Percentiles rank a stretch among this genome's conserved stretches.
phyloP scores from a whole-genome alignment of 2,329 filamentous ascomycete genomes.

The Cladophialophora chaetospira region DNA sequence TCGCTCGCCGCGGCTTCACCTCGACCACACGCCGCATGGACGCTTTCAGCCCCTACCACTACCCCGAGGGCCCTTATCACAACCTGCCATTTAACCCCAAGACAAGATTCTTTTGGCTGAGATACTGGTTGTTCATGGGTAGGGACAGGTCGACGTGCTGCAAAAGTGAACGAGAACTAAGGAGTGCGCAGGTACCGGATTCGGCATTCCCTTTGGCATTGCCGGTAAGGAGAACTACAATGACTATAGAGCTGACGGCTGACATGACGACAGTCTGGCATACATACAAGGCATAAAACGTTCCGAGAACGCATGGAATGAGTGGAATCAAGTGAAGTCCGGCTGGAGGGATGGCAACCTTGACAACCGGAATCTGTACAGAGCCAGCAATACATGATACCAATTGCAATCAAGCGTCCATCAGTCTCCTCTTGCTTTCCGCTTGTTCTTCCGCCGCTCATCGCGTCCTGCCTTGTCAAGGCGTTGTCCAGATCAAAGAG shows the following conservation, averaged over 20 bases:
- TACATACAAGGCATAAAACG: conserved; percentile 61
- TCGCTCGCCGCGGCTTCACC: conserved; percentile 92
- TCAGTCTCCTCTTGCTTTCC: background rate
- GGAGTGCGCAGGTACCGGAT: conserved; percentile 54
- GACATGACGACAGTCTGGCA: conserved; percentile 61
- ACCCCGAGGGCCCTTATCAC: conserved; percentile 90
- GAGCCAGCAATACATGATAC: conserved; percentile 21
- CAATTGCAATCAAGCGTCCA: conserved; percentile 4
- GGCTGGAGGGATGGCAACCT: conserved; percentile 21
- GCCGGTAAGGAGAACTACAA: conserved; percentile 56
- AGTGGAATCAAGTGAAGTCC: conserved; percentile 5
- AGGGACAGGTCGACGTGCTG: conserved; percentile 44
- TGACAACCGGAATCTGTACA: conserved; percentile 25
- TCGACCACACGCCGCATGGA: conserved; percentile 71
- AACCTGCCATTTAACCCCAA: conserved; percentile 98
- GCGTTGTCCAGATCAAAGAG: background rate
- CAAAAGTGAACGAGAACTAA: conserved; percentile 34
- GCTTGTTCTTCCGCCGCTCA: background rate
- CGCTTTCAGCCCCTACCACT: conserved; percentile 82
- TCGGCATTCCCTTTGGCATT: conserved; percentile 62
- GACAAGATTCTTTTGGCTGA: conserved; percentile 78
- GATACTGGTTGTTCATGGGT: conserved; percentile 78
- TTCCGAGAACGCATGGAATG: conserved; percentile 4
- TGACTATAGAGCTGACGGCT: conserved; percentile 17
- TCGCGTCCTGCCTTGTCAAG: conserved; percentile 1